phyloP scores from a whole-genome alignment of 768 basidiomycete species.

The Wakefieldia striispora region DNA sequence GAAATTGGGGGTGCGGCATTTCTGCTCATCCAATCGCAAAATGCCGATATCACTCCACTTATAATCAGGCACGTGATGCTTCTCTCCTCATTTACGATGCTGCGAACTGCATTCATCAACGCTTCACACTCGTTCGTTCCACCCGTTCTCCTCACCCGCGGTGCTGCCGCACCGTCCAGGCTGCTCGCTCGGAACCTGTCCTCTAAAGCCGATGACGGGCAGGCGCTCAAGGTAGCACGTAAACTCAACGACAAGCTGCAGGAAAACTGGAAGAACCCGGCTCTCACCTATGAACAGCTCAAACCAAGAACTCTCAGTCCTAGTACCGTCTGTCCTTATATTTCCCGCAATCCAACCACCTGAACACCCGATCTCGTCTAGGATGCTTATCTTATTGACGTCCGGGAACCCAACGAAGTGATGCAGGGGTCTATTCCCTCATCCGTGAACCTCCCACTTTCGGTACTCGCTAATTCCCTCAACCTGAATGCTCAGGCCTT shows the following conservation, averaged over 20 bases:
- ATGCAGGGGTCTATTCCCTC: slow-evolving; percentile 92
- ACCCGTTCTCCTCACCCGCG: slow-evolving; percentile 5
- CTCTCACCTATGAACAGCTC: slow-evolving; percentile 76
- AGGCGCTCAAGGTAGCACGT: slow-evolving; percentile 31
- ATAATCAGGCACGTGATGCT: slow-evolving; percentile 11
- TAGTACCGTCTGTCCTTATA: slow-evolving; percentile 43
- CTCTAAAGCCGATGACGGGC: slow-evolving; percentile 22
- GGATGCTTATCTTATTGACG: slow-evolving; percentile 79
- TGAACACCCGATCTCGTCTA: slow-evolving; percentile 29
- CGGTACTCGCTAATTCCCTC: slow-evolving; percentile 67
- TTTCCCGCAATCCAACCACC: neutral
- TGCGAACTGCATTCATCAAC: slow-evolving; percentile 20
- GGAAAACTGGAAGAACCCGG: slow-evolving; percentile 74
- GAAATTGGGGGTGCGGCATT: slow-evolving; percentile 36
- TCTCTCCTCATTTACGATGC: slow-evolving; percentile 18
- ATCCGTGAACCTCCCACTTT: slow-evolving; percentile 85
- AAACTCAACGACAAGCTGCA: slow-evolving; percentile 40
- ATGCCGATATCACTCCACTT: slow-evolving; percentile 15
- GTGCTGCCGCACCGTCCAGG: slow-evolving; percentile 6
- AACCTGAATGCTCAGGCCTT: slow-evolving; percentile 56
- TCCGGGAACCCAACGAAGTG: slow-evolving; percentile 92
- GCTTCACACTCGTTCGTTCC: slow-evolving; percentile 6
- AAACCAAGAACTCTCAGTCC: slow-evolving; percentile 80
- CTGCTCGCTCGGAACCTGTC: slow-evolving; percentile 35
- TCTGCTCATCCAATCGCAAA: slow-evolving; percentile 39